These are phyloP conservation scores for Shiraia sp. DNA, from an alignment of 2,329 filamentous ascomycete species.

Conservation along the genomic window DNA sequence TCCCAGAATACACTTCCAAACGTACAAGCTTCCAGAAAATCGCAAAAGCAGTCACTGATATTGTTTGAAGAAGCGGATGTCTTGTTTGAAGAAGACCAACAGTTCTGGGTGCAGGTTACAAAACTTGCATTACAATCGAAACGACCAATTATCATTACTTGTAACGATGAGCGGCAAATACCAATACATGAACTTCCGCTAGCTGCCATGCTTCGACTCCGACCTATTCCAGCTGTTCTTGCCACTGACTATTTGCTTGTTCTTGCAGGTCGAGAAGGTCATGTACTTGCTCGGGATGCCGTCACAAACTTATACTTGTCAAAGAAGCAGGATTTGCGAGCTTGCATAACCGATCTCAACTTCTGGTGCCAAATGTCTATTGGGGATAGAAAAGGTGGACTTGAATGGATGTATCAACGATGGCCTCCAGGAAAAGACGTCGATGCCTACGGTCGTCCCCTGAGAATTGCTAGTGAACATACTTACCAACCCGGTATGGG, in stretches of 20 bases:
- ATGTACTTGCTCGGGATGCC: slow-evolving; percentile 70
- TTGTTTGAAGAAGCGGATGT: slow-evolving; percentile 92
- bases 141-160: slow-evolving; percentile 91
- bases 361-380: slow-evolving; percentile 98
- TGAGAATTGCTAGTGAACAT: slow-evolving; percentile 78
- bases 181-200: slow-evolving; percentile 75
- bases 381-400: slow-evolving; percentile 82
- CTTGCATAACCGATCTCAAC: slow-evolving; percentile 79
- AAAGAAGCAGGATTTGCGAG: slow-evolving; percentile 74
- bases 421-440: slow-evolving; percentile 74
- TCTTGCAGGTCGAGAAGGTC: slow-evolving; percentile 86
- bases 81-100: slow-evolving; percentile 91
- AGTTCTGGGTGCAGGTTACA: slow-evolving; percentile 86
- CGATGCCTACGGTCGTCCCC: slow-evolving; percentile 66
- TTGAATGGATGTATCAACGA: slow-evolving; percentile 84
- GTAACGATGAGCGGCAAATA: slow-evolving; percentile 85
- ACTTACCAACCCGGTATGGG: slow-evolving; percentile 83
- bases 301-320: slow-evolving; percentile 71
- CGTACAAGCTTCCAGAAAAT: slow-evolving; percentile 37
- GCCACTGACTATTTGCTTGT: slow-evolving; percentile 81
- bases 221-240: slow-evolving; percentile 65
- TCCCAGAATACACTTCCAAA: slow-evolving; percentile 28
- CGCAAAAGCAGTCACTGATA: slow-evolving; percentile 91
- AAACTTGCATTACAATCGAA: slow-evolving; percentile 81
- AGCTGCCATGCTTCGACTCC: slow-evolving; percentile 82